Evolutionary conservation across 495 filamentous ascomycete species (phyloP).

Genomic region (Elasticomyces elasticus): DNA sequence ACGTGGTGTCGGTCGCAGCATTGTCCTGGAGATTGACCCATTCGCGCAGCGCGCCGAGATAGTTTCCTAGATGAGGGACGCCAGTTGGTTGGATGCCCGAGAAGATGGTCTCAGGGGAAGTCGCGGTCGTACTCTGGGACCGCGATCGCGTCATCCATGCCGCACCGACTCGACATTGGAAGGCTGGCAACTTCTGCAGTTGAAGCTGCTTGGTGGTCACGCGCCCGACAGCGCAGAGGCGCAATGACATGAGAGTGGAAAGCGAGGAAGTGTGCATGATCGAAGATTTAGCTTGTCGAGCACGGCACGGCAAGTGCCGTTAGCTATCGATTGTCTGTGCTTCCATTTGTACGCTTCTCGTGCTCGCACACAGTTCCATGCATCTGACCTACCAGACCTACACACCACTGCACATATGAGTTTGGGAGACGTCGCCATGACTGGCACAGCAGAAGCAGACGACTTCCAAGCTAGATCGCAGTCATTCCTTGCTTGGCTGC

Average conservation of each 20-base stretch:
- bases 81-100: constrained; percentile 96
- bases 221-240: background rate
- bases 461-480: constrained; percentile 40
- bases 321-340: background rate
- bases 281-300: too few species aligned
- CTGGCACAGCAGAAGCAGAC: background rate
- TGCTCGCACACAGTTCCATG: background rate
- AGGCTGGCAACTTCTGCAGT: too few species aligned
- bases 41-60: constrained; percentile 78
- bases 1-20: constrained; percentile 41
- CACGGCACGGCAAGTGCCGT: background rate
- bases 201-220: too few species aligned
- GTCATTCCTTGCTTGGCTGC: constrained; percentile 48
- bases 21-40: constrained; percentile 73
- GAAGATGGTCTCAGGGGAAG: constrained; percentile 48
- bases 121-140: background rate
- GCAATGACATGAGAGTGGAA: background rate
- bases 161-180: background rate
- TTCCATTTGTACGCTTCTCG: background rate
- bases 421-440: background rate
- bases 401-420: background rate
- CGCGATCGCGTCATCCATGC: background rate
- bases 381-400: background rate
- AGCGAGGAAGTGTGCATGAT: too few species aligned
- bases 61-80: constrained; percentile 92